These are phyloP conservation scores for Lachancea thermotolerans DNA, from an alignment of 805 yeast species.

Conservation along the genomic window DNA sequence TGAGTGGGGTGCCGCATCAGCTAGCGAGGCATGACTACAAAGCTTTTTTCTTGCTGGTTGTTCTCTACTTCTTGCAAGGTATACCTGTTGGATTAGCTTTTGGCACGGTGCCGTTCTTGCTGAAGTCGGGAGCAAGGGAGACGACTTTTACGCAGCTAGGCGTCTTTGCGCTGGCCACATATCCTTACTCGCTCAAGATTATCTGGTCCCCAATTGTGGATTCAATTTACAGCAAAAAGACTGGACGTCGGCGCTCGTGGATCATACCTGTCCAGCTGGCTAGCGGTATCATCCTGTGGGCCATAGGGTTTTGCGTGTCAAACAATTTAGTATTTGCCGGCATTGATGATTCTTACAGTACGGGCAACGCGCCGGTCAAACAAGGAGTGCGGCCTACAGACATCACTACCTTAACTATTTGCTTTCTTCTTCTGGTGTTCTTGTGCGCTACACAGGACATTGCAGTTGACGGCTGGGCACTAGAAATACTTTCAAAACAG, in stretches of 20 bases:
- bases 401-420: slow-evolving; percentile 45
- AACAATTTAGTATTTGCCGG: slow-evolving; percentile 45
- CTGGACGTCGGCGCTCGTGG: slow-evolving; percentile 91
- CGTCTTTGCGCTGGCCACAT: slow-evolving; percentile 81
- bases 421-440: slow-evolving; percentile 72
- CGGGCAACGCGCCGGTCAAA: slow-evolving; percentile 7
- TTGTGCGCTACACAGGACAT: slow-evolving; percentile 97
- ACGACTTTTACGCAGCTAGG: slow-evolving; percentile 87
- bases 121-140: slow-evolving; percentile 55
- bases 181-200: slow-evolving; percentile 88
- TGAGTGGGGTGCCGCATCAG: slow-evolving; percentile 3
- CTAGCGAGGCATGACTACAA: slow-evolving; percentile 51
- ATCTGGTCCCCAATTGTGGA: slow-evolving; percentile 97
- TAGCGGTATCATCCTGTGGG: slow-evolving; percentile 62
- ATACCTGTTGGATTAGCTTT: slow-evolving; percentile 93
- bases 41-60: slow-evolving; percentile 64
- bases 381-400: slow-evolving; percentile 3
- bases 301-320: slow-evolving; percentile 44
- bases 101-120: slow-evolving; percentile 86
- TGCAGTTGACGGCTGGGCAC: slow-evolving; percentile 99
- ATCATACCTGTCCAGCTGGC: slow-evolving; percentile 84
- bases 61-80: slow-evolving; percentile 86
- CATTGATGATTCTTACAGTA: slow-evolving; percentile 23
- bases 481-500: slow-evolving; percentile 71
- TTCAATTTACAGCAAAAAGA: slow-evolving; percentile 56